Evolutionary conservation across 495 filamentous ascomycete species (phyloP).

Genomic region (Penicillium crystallinum): DNA sequence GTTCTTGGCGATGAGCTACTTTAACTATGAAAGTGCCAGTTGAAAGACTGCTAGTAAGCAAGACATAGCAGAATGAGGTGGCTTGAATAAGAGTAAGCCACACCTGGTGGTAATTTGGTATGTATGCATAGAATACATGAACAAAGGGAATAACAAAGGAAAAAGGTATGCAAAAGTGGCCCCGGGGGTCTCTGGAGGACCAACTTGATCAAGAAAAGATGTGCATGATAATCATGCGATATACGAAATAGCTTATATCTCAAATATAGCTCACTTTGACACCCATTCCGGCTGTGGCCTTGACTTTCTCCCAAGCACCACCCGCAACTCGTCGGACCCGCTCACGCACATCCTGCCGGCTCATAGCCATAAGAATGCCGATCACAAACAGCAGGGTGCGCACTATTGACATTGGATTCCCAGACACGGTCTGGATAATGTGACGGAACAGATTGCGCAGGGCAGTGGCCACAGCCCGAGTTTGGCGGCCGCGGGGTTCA

Average conservation of each 20-base stretch:
- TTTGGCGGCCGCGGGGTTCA: slow-evolving; percentile 26
- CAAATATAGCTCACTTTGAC: slow-evolving; percentile 97
- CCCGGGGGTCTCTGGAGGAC: background rate
- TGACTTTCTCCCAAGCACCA: slow-evolving; percentile 76
- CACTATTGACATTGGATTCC: slow-evolving; percentile 69
- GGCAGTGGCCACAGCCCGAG: slow-evolving; percentile 37
- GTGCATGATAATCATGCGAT: slow-evolving; percentile 15
- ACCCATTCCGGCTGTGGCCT: slow-evolving; percentile 86
- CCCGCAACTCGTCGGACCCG: slow-evolving; percentile 62
- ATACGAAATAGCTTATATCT: slow-evolving; percentile 10
- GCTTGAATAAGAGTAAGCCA: background rate
- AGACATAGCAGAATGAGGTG: background rate
- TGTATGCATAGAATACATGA: slow-evolving; percentile 8
- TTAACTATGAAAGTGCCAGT: background rate
- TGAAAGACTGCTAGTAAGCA: background rate
- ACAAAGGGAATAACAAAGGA: slow-evolving; percentile 18
- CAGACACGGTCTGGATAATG: slow-evolving; percentile 56
- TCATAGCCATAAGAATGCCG: slow-evolving; percentile 72
- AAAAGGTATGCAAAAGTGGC: slow-evolving; percentile 16
- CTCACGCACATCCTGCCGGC: slow-evolving; percentile 69
- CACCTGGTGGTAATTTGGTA: slow-evolving; percentile 3
- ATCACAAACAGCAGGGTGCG: slow-evolving; percentile 75
- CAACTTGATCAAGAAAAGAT: slow-evolving; percentile 11
- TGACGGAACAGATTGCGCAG: slow-evolving; percentile 58
- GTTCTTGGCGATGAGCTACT: background rate